These are phyloP conservation scores for Emergomyces orientalis DNA, from an alignment of 2,329 filamentous ascomycete genomes.

Conservation along the genomic window DNA sequence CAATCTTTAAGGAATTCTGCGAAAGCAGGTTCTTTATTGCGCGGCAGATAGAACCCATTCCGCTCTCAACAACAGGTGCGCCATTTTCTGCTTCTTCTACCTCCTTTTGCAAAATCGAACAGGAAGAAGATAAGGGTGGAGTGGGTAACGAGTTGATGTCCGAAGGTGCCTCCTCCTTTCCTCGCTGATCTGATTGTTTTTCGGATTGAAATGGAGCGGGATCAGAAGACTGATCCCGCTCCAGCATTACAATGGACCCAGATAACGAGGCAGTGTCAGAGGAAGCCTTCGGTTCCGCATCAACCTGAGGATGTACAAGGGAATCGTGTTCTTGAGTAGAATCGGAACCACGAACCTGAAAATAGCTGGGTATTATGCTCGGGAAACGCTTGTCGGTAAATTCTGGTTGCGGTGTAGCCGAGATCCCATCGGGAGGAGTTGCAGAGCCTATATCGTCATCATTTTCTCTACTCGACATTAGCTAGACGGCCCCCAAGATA, in stretches of 20 bases:
- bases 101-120: constrained; percentile 37
- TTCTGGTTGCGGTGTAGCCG: constrained; percentile 83
- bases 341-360: constrained; percentile 76
- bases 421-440: constrained; percentile 46
- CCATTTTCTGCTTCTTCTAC: constrained; percentile 34
- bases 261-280: constrained; percentile 27
- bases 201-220: constrained; percentile 22
- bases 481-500: neutral
- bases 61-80: constrained; percentile 30
- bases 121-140: constrained; percentile 36
- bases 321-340: constrained; percentile 21
- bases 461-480: neutral
- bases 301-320: constrained; percentile 19
- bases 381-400: constrained; percentile 89
- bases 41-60: constrained; percentile 35
- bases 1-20: constrained; percentile 27
- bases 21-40: constrained; percentile 38
- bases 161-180: constrained; percentile 23
- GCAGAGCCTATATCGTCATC: neutral
- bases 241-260: constrained; percentile 36
- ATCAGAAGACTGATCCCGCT: constrained; percentile 28
- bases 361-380: constrained; percentile 90
- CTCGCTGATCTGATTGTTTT: constrained; percentile 18
- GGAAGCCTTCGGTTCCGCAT: constrained; percentile 20
- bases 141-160: constrained; percentile 33